Base-by-base conservation (phyloP, 305 asterid species). In the Striga hermonthica region DNA sequence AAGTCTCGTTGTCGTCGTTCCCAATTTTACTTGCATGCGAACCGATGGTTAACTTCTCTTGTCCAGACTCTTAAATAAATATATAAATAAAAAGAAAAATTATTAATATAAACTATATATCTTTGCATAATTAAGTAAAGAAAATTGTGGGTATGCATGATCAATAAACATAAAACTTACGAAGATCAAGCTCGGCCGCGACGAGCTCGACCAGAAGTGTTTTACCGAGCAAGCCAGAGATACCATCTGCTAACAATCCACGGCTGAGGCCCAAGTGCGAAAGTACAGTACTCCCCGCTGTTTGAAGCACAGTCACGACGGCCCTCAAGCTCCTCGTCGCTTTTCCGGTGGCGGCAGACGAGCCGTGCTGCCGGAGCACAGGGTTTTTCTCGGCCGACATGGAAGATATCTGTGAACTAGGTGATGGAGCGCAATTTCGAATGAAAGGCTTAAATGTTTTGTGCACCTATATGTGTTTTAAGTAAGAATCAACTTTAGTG, bases 141-240 rank as follows among this genome's bases (percentile, higher is more conserved):
- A 22, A 2, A 22, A 22, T 22, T 22, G 31, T 22, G 31, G 1
- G 31, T 22, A 22, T 22, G 2, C 2, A 22, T 22, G 31, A 22
- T 22, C 2, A 22, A 22, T 22, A 22, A 22, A 22, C 31, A 2
- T 22, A 22, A 49, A 52, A 77, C 86, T 80, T 78, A 88, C 96
- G 59, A 3, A 72, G 74, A 61, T 86, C 91, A 34, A 81, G 66
- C 62, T 86, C 85, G 0, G 88, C 89, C 7, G 96, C 83, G 40
- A 82, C 83, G 28, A 88, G 82, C 75, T 80, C 83, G 16, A 88
- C 16, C 4, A 45, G 63, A 13, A 88, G 71, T 56, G 82, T 39
- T 78, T 52, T 60, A 31, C 94, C 91, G 5, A 81, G 35, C 12
- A 81, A 4, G 49, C 84, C 89, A 41, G 69, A 7, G 49, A 85